A percentile compares a stretch with the other conserved stretches of the same genome.
Evolutionary conservation across 441 rosid genomes (phyloP).

Genomic region (Melastoma candidum): DNA sequence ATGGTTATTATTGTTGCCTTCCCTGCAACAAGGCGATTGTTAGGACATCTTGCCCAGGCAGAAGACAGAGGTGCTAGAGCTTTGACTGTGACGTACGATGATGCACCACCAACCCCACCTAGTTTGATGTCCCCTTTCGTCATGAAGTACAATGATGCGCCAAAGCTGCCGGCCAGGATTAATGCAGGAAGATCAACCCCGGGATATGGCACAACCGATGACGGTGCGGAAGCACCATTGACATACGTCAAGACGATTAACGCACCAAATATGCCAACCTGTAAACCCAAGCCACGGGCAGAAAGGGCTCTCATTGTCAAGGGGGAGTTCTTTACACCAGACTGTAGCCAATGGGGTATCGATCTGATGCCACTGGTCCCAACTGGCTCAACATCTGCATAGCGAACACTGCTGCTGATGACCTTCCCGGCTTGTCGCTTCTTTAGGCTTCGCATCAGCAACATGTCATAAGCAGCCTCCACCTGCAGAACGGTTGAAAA

Average conservation of each 20-base stretch:
- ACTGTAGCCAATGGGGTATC: slow-evolving; percentile 68
- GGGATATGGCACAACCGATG: slow-evolving; percentile 34
- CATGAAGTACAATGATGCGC: slow-evolving; percentile 90
- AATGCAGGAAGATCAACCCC: slow-evolving; percentile 85
- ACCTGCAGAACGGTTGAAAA: slow-evolving; percentile 32
- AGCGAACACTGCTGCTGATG: slow-evolving; percentile 55
- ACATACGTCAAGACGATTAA: slow-evolving; percentile 70
- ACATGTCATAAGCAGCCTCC: slow-evolving; percentile 96
- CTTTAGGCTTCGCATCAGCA: slow-evolving; percentile 86
- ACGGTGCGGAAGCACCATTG: slow-evolving; percentile 47
- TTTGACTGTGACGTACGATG: not conserved
- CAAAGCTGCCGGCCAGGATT: slow-evolving; percentile 70
- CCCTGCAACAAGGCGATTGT: slow-evolving; percentile 32
- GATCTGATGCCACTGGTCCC: slow-evolving; percentile 38
- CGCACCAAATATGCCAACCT: slow-evolving; percentile 89
- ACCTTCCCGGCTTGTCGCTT: slow-evolving; percentile 91
- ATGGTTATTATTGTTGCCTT: slow-evolving; percentile 69
- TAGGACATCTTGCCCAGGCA: not conserved
- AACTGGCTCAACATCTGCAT: slow-evolving; percentile 80
- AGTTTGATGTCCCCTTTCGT: slow-evolving; percentile 68
- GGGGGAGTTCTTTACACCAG: slow-evolving; percentile 42
- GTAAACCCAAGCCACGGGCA: slow-evolving; percentile 54
- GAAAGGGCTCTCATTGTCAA: slow-evolving; percentile 63
- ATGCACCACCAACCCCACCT: slow-evolving; percentile 33
- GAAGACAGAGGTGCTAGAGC: not conserved